Evolutionary conservation across 2,329 filamentous ascomycete species (phyloP), one percentile per base, ranked within the genome.

Genomic region (Neonectria magnoliae): DNA sequence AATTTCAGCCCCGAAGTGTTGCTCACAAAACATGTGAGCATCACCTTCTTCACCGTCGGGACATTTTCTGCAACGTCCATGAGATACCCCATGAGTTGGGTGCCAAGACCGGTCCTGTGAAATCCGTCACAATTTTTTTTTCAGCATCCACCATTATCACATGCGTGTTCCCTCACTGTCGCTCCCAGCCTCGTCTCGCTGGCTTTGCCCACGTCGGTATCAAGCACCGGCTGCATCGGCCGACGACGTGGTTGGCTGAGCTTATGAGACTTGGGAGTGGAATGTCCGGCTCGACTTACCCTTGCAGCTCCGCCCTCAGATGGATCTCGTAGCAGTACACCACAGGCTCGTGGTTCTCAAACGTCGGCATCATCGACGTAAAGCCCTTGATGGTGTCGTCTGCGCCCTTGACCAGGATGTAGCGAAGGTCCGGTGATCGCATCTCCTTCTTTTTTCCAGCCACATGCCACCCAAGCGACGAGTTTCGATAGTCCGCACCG

Each of bases 321-420:
- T 95, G 92, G 38, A 95, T 88, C 78, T 95, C 92, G 76, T 94
- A 95, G 76, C 92, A 90, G 77, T 94, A 95, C 20, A 93, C 75
- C 2, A 94, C 91, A 0, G 88, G 82, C 63, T 87, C 80, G 1
- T 84, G 84, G 66, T 90, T 87, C 73, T 93, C 91, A 71, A 87
- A 87, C 2, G 89, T 91, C n/a, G 91, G 85, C 89, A 92, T 90
- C 72, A 92, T 81, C n/a, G 89, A 91, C 1, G 85, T 82, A 71
- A 92, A 91, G 5, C 83, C 88, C 18, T 78, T 75, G 9, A 90
- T 67, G 11, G 25, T 44, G 27, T 47, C 64, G 11, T 71, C 59
- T 6, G 62, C 64, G 20, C 75, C 76, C 66, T 82, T 83, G 53
- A 92, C 84, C 4, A 93, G 78, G 8, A 94, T 80, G 75, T 93